Percentiles rank a stretch among this genome's conserved stretches.
Evolutionary conservation across 2,329 filamentous ascomycete genomes (phyloP).

Genomic region (Colletotrichum sp.): DNA sequence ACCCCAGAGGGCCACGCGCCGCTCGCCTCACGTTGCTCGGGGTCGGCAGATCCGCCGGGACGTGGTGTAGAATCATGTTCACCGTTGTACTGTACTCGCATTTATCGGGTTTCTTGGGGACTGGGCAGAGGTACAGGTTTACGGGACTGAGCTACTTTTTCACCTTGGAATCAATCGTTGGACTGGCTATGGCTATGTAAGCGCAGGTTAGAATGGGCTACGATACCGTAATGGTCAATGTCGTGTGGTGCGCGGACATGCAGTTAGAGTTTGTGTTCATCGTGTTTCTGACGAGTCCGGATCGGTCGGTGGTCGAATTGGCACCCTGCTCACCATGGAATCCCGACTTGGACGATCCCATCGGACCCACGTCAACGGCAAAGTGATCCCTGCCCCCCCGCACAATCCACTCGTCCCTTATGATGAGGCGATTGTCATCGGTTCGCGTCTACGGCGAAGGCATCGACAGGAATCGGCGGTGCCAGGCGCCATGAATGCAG

Average conservation of each 20-base stretch:
- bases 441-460: neutral
- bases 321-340: neutral
- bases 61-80: neutral
- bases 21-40: neutral
- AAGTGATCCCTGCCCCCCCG: neutral
- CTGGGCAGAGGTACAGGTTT: neutral
- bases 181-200: neutral
- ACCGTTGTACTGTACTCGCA: neutral
- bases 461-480: neutral
- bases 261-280: neutral
- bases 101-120: constrained; percentile 4
- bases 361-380: neutral
- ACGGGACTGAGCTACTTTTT: neutral
- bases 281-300: neutral
- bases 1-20: neutral
- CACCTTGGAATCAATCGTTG: neutral
- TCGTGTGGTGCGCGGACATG: neutral
- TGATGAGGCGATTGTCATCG: neutral
- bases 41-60: neutral
- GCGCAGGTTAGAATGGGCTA: neutral
- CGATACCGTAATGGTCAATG: neutral
- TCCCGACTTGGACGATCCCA: neutral
- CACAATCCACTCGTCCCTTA: neutral
- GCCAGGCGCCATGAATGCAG: neutral
- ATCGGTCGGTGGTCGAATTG: neutral